Conservation (phyloP, 768 basidiomycete species). For the Collybia nuda region DNA sequence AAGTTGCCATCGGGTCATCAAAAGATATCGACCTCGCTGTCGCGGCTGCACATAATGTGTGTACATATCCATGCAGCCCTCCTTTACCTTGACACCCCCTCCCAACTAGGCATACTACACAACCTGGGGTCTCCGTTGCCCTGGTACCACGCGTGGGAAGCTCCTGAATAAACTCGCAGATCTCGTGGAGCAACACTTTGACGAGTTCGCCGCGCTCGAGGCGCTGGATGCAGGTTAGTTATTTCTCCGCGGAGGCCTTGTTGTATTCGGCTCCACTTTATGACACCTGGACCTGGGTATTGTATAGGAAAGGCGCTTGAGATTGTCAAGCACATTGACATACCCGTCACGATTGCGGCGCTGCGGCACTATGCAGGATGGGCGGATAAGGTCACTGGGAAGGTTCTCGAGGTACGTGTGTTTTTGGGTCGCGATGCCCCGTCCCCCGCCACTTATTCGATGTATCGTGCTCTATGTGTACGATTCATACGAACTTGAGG, state of each 20-base stretch:
- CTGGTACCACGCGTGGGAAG: conserved; percentile 45
- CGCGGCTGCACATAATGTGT: background rate
- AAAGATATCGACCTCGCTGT: conserved; percentile 1
- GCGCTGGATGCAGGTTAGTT: conserved; percentile 48
- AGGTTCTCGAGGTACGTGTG: conserved; percentile 48
- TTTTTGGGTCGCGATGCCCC: no score
- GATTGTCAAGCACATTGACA: conserved; percentile 42
- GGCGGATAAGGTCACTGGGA: conserved; percentile 71
- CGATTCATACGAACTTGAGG: no score
- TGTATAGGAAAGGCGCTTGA: conserved; percentile 28
- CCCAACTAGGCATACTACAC: conserved; percentile 33
- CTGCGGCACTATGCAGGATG: conserved; percentile 76
- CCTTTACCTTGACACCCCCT: background rate
- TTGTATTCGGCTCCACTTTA: background rate
- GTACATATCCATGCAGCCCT: background rate
- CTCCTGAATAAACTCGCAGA: conserved; percentile 56
- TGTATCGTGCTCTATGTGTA: no score
- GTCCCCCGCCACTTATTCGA: no score
- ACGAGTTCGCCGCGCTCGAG: conserved; percentile 64
- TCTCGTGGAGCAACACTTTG: conserved; percentile 52
- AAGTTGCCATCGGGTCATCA: background rate
- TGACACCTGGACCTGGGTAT: conserved; percentile 31
- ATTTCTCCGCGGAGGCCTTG: background rate
- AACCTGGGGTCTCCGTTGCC: conserved; percentile 54
- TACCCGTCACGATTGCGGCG: conserved; percentile 37